Evolutionary conservation across 2,329 filamentous ascomycete species (phyloP).

Genomic region (Gyromitra esculenta): DNA sequence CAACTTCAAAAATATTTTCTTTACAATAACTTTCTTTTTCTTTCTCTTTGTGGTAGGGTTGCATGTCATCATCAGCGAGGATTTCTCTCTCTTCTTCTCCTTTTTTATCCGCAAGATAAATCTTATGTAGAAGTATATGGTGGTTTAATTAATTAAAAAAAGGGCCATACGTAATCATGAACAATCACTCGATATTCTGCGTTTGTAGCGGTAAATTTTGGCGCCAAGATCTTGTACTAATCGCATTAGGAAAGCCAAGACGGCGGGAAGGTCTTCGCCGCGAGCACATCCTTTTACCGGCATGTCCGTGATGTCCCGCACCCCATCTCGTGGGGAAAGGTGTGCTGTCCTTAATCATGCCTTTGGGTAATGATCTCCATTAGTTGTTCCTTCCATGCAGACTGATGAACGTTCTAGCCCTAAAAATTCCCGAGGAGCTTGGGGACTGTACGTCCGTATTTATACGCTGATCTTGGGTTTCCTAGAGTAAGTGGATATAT

Average conservation of each 20-base stretch:
- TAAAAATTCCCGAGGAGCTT: neutral
- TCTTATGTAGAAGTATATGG: neutral
- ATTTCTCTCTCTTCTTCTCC: neutral
- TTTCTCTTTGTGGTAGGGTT: neutral
- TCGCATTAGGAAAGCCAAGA: slow-evolving; percentile 36
- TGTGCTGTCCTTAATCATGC: neutral
- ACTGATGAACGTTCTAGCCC: neutral
- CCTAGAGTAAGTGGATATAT: neutral
- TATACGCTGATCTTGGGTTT: neutral
- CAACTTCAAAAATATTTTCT: slow-evolving; percentile 5
- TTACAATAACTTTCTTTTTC: slow-evolving; percentile 3
- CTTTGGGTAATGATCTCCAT: neutral
- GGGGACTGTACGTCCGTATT: neutral
- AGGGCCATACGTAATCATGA: neutral
- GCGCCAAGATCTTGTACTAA: slow-evolving; percentile 17
- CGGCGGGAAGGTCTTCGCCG: slow-evolving; percentile 28
- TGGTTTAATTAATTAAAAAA: slow-evolving; percentile 14
- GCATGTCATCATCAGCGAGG: neutral
- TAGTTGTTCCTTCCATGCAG: neutral
- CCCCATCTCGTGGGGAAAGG: neutral
- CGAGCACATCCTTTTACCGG: slow-evolving; percentile 8
- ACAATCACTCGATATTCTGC: slow-evolving; percentile 26
- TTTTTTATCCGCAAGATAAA: neutral
- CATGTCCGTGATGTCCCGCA: slow-evolving; percentile 27
- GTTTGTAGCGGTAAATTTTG: neutral